Evolutionary conservation across 768 basidiomycete genomes (phyloP).

Genomic region (Kondoa malvinella): DNA sequence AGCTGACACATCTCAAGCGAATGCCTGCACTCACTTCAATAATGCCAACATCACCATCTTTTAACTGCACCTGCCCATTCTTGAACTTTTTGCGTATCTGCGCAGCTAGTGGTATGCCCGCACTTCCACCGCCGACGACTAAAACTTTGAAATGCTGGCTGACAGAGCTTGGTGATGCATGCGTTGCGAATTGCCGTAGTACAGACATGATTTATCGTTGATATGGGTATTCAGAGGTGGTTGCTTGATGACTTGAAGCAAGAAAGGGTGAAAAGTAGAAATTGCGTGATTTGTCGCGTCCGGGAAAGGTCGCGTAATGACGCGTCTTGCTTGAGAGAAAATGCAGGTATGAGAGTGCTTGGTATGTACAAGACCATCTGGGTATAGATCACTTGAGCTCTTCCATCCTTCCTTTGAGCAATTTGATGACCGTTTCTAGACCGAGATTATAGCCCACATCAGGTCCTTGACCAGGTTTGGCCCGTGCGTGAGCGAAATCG

Average conservation of each 20-base stretch:
- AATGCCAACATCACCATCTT: constrained; percentile 63
- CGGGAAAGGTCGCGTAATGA: background rate
- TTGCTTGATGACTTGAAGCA: too few species aligned
- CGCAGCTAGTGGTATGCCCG: constrained; percentile 51
- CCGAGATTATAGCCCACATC: constrained; percentile 65
- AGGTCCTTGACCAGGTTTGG: constrained; percentile 52
- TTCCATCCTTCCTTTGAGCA: constrained; percentile 30
- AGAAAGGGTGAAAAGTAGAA: background rate
- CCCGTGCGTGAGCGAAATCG: constrained; percentile 78
- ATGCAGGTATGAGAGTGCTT: background rate
- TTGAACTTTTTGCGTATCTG: constrained; percentile 71
- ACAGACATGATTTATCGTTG: too few species aligned
- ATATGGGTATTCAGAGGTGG: too few species aligned
- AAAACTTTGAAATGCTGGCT: constrained; percentile 54
- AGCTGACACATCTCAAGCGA: constrained; percentile 10
- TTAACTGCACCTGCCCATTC: constrained; percentile 49
- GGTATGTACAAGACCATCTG: too few species aligned
- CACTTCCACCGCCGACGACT: constrained; percentile 69
- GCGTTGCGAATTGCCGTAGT: background rate
- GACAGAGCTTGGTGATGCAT: constrained; percentile 10
- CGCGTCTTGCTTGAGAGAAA: background rate
- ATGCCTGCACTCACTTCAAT: constrained; percentile 58
- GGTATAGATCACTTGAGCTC: too few species aligned
- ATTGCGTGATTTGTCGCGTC: background rate
- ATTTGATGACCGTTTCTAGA: constrained; percentile 44